These are phyloP conservation scores for Scytalidium lignicola DNA, from an alignment of 2,329 filamentous ascomycete species.

Conservation along the genomic window DNA sequence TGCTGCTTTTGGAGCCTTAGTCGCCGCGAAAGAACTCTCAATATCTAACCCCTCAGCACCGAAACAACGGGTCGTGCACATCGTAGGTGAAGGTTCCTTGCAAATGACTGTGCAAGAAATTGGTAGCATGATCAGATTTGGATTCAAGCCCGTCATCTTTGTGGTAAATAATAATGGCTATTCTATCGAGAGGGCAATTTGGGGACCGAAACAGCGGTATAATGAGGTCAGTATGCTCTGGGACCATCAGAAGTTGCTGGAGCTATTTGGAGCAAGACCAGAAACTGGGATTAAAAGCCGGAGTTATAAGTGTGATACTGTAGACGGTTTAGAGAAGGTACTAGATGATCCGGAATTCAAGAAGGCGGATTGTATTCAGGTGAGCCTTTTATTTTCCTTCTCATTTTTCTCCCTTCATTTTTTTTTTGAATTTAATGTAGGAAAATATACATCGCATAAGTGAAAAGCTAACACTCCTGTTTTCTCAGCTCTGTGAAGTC, in stretches of 20 bases:
- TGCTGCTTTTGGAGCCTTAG: constrained; percentile 48
- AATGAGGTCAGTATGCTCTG: constrained; percentile 49
- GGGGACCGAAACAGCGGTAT: constrained; percentile 47
- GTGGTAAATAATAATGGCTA: constrained; percentile 57
- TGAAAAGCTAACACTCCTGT: no score
- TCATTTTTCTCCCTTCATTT: no score
- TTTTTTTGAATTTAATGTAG: no score
- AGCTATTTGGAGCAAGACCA: constrained; percentile 41
- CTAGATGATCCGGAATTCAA: constrained; percentile 30
- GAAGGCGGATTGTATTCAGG: constrained; percentile 12
- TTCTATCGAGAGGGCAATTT: constrained; percentile 53
- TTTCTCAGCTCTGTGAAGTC: constrained; percentile 34
- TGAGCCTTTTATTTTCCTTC: constrained; percentile 2
- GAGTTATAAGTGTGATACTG: constrained; percentile 35
- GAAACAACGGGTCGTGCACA: constrained; percentile 43
- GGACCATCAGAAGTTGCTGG: constrained; percentile 44
- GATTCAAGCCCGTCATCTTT: constrained; percentile 44
- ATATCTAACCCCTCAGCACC: background rate
- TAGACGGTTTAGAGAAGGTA: constrained; percentile 39
- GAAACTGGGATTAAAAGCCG: constrained; percentile 27
- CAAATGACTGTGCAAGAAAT: constrained; percentile 64
- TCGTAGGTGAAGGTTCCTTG: constrained; percentile 60
- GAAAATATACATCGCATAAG: constrained; percentile 10
- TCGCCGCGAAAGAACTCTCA: constrained; percentile 44
- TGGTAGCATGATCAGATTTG: constrained; percentile 54